These are phyloP conservation scores for Candida glucosophila DNA, from an alignment of 1,139 yeast genomes.

Conservation along the genomic window DNA sequence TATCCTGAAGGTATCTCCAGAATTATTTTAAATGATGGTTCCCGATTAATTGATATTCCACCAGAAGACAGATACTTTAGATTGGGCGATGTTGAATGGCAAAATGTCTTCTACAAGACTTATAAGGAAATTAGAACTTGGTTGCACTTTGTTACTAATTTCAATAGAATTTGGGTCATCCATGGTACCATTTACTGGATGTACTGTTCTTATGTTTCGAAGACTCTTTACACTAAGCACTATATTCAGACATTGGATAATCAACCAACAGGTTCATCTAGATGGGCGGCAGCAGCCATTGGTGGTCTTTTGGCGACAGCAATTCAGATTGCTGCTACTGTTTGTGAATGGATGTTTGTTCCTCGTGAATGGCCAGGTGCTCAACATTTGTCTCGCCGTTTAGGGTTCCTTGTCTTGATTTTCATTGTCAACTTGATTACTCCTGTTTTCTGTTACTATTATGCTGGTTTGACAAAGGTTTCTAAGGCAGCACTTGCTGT, in stretches of 20 bases:
- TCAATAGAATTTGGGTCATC: conserved; percentile 96
- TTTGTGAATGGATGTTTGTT: conserved; percentile 92
- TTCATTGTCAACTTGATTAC: conserved; percentile 75
- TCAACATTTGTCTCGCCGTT: conserved; percentile 86
- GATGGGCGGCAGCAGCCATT: conserved; percentile 88
- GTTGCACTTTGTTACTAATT: conserved; percentile 93
- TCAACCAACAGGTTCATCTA: conserved; percentile 76
- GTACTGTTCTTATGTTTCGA: conserved; percentile 89
- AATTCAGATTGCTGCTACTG: conserved; percentile 80
- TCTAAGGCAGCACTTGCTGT: conserved; percentile 77
- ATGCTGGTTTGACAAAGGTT: conserved; percentile 59
- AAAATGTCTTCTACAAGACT: conserved; percentile 88
- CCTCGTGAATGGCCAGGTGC: conserved; percentile 99
- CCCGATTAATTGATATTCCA: conserved; percentile 85
- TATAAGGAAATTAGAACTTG: conserved; percentile 96
- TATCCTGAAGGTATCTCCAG: conserved; percentile 97
- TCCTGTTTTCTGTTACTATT: conserved; percentile 76
- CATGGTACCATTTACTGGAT: conserved; percentile 90
- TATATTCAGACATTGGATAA: conserved; percentile 78
- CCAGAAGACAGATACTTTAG: conserved; percentile 81
- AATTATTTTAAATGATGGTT: conserved; percentile 83
- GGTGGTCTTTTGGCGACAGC: conserved; percentile 85
- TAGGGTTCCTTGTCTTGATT: conserved; percentile 62
- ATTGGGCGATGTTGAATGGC: conserved; percentile 92
- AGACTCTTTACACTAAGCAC: conserved; percentile 79